Evolutionary conservation across 1,284 basidiomycete genomes (phyloP).

Genomic region (Cryptococcus floricola): DNA sequence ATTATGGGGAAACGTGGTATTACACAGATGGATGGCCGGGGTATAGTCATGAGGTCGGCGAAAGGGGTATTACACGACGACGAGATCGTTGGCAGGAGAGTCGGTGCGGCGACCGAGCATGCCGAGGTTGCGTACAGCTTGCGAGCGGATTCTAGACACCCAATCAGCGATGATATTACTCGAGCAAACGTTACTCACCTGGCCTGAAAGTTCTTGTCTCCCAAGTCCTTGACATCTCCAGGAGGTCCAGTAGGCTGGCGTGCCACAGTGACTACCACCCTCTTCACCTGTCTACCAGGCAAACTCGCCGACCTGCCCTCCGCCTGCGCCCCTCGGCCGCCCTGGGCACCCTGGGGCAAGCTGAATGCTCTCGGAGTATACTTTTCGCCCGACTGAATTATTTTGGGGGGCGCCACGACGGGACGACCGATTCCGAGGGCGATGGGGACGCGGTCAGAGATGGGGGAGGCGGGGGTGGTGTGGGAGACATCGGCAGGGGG

Average conservation of each 20-base stretch:
- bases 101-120: slow-evolving; percentile 33
- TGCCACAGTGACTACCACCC: slow-evolving; percentile 33
- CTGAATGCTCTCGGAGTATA: background rate
- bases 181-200: slow-evolving; percentile 16
- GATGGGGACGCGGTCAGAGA: background rate
- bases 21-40: too few species aligned
- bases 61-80: slow-evolving; percentile 8
- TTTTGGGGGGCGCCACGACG: background rate
- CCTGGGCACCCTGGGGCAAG: background rate
- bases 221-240: slow-evolving; percentile 75
- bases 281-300: background rate
- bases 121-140: slow-evolving; percentile 34
- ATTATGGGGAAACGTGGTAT: background rate
- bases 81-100: slow-evolving; percentile 11
- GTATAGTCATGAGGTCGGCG: background rate
- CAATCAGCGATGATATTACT: background rate
- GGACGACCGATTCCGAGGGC: background rate
- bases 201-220: slow-evolving; percentile 78
- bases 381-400: background rate
- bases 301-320: background rate
- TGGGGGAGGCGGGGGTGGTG: background rate
- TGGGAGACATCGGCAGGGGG: background rate
- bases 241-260: slow-evolving; percentile 84
- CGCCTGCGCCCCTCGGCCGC: too few species aligned
- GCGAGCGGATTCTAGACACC: slow-evolving; percentile 15